Evolutionary conservation across 495 filamentous ascomycete species (phyloP).

Genomic region (Aspergillus homomorphus): DNA sequence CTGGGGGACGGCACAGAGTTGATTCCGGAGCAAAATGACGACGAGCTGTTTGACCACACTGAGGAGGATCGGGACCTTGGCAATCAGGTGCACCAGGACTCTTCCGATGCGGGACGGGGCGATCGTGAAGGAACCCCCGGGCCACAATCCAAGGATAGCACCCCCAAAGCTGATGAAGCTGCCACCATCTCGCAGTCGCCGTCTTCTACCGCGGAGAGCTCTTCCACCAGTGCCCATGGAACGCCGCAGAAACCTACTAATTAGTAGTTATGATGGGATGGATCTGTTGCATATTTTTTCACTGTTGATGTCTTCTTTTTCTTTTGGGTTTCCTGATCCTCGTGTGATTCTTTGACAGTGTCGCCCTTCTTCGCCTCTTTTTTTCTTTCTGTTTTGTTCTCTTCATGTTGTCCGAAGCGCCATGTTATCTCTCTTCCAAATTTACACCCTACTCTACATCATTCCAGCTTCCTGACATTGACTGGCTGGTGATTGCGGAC

Average conservation of each 20-base stretch:
- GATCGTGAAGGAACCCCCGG: conserved; percentile 59
- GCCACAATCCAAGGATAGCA: conserved; percentile 36
- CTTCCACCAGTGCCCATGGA: conserved; percentile 18
- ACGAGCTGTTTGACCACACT: conserved; percentile 82
- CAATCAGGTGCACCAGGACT: conserved; percentile 51
- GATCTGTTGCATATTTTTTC: conserved; percentile 11
- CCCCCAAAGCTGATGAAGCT: conserved; percentile 20
- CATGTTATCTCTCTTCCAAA: conserved; percentile 10
- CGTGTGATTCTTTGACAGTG: conserved; percentile 25
- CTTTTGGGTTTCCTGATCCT: conserved; percentile 25
- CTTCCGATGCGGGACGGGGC: conserved; percentile 36
- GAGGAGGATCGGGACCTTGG: conserved; percentile 77
- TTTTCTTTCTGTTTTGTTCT: conserved; percentile 2
- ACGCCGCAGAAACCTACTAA: conserved; percentile 28
- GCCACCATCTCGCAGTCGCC: conserved; percentile 47
- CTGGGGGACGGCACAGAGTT: conserved; percentile 92
- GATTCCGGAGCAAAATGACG: conserved; percentile 78
- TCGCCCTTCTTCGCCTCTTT: conserved; percentile 6
- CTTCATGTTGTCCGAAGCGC: conserved; percentile 9
- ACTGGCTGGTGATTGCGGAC: not conserved
- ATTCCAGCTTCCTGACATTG: not conserved
- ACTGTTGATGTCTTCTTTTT: conserved; percentile 6
- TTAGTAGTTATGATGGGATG: conserved; percentile 26
- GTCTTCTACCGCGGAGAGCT: conserved; percentile 40
- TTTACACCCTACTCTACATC: conserved; percentile 1